phyloP scores from a whole-genome alignment of 2,329 filamentous ascomycete genomes.

The Aspergillus cejpii region DNA sequence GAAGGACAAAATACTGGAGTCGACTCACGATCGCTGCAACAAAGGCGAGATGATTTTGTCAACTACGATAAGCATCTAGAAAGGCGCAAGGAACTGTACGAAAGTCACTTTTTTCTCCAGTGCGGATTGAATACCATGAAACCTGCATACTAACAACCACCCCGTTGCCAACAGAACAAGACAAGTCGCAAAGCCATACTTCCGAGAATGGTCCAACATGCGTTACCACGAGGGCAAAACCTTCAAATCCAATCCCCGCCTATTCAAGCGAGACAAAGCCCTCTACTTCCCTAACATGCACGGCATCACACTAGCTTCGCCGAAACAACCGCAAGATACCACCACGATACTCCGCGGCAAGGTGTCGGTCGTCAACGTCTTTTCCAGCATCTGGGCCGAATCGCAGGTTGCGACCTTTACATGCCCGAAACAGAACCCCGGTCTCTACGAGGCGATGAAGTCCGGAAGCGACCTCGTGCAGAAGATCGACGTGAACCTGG shows the following conservation, averaged over 20 bases:
- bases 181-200: conserved; percentile 81
- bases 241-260: conserved; percentile 74
- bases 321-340: conserved; percentile 56
- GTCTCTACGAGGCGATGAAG: conserved; percentile 57
- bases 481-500: conserved; percentile 78
- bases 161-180: conserved; percentile 50
- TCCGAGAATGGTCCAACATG: conserved; percentile 89
- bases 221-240: conserved; percentile 79
- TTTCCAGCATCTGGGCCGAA: conserved; percentile 79
- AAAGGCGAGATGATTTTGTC: conserved; percentile 73
- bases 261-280: conserved; percentile 74
- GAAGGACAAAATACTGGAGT: conserved; percentile 76
- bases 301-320: conserved; percentile 66
- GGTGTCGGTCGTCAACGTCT: conserved; percentile 72
- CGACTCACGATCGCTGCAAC: conserved; percentile 58
- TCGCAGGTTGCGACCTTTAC: conserved; percentile 69
- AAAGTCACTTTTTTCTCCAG: no score
- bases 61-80: conserved; percentile 78
- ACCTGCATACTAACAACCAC: conserved; percentile 5
- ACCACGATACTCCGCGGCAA: conserved; percentile 67
- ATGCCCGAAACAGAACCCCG: conserved; percentile 59
- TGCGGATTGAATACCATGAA: neutral
- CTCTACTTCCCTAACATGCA: conserved; percentile 91
- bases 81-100: conserved; percentile 67
- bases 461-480: conserved; percentile 54